Evolutionary conservation across 345 rosid genomes (phyloP).

Genomic region (Draba incana): DNA sequence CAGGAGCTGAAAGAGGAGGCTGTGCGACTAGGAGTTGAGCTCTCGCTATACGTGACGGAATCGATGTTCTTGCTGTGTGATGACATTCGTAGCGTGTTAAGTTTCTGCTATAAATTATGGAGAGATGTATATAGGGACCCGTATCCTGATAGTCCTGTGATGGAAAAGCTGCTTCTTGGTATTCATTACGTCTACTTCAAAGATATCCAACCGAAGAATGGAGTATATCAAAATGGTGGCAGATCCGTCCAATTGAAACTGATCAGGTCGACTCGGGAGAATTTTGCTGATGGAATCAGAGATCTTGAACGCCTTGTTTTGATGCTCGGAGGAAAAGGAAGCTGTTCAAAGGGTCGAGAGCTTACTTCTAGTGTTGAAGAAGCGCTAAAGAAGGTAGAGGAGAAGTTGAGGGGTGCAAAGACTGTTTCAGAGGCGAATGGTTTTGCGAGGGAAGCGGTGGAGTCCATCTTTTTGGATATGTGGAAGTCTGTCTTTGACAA

Average conservation of each 20-base stretch:
- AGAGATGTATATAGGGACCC: background rate
- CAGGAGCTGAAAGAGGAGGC: conserved; percentile 10
- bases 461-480: background rate
- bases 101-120: background rate
- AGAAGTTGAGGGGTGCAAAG: background rate
- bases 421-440: conserved; percentile 23
- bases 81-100: conserved; percentile 3
- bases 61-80: conserved; percentile 18
- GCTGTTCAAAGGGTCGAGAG: background rate
- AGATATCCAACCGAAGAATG: background rate
- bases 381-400: conserved; percentile 1
- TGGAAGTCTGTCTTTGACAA: conserved; percentile 6
- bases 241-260: background rate
- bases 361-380: background rate
- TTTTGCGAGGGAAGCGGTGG: conserved; percentile 2
- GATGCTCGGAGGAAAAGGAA: background rate
- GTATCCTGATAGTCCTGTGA: background rate
- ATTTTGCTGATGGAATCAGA: background rate
- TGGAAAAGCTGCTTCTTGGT: background rate
- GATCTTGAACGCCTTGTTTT: background rate
- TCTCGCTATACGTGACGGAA: conserved; percentile 12
- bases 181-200: background rate
- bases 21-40: conserved; percentile 19
- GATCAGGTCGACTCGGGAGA: background rate
- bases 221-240: background rate